Evolutionary conservation across 495 filamentous ascomycete genomes (phyloP), one percentile per base, ranked within the genome.

Genomic region (Penicillium soppii): DNA sequence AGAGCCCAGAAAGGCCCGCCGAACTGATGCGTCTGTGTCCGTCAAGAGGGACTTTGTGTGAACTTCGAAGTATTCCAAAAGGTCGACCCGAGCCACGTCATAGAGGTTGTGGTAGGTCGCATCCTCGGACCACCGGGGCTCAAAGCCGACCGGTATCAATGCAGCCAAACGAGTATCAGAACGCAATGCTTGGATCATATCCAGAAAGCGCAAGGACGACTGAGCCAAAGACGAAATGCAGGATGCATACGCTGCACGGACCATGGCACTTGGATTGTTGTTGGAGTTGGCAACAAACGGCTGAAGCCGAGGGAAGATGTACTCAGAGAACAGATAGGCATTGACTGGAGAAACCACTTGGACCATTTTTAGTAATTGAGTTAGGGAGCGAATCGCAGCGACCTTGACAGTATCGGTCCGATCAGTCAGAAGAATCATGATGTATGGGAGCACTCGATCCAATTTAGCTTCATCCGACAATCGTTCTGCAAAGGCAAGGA

Each of bases 401-500:
- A 95, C 80, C 52, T 88, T 89, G 20, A 97, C 92, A 41, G 86
- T 74, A 56, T 96, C 89, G 10, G 82, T 81, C 43, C 85, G 80
- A 66, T 99, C 95, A 55, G 83, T 85, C 16, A 97, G 69, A 22
- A 97, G 65, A 21, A 82, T 74, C 66, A 96, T 86, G 19, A 97
- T 70, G 57, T 97, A 95, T 7, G 95, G 95, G 26, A 99, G 77
- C 21, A 97, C 85, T 32, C 95, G 85, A 68, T 99, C 95, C 45
- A 99, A 77, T 62, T 97, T 99, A 9, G 92, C 92, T 61, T 99
- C 95, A 65, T 99, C 95, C 0, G 94, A 94, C 29, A 96, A 66
- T 41, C 87, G 82, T 68, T 97, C 91, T 6, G 91, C 85, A 67
- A 97, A 97, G 13, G 92, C 94, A 16, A 99, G 72, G 57, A 99